phyloP scores from a whole-genome alignment of 1,139 yeast genomes.

The Geotrichum phurueaensis region DNA sequence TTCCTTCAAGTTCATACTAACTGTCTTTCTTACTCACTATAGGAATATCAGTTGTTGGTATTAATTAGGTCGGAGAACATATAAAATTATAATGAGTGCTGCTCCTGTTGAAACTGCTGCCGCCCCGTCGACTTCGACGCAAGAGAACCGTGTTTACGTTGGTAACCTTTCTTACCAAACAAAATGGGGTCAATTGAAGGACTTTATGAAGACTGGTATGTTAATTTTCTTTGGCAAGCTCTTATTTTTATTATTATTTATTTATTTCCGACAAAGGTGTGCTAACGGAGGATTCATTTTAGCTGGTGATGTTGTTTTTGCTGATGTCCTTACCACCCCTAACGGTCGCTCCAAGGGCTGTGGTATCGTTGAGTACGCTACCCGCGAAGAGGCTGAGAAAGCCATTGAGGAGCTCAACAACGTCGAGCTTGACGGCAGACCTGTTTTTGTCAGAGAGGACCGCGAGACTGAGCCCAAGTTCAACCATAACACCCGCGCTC shows the following conservation, averaged over 20 bases:
- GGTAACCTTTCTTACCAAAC: conserved; percentile 59
- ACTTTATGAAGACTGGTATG: conserved; percentile 49
- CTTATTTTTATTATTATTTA: background rate
- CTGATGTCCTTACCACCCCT: conserved; percentile 74
- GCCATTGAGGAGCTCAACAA: conserved; percentile 75
- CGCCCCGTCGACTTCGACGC: conserved; percentile 19
- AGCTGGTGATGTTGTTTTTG: conserved; percentile 72
- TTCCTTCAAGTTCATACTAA: background rate
- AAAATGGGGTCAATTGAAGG: conserved; percentile 57
- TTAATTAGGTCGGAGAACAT: background rate
- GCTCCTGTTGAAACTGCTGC: conserved; percentile 3
- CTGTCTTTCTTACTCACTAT: background rate
- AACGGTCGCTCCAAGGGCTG: conserved; percentile 75
- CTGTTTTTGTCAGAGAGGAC: conserved; percentile 76
- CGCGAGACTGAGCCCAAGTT: conserved; percentile 35
- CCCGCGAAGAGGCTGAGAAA: conserved; percentile 58
- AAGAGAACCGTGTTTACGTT: conserved; percentile 43
- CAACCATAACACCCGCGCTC: conserved; percentile 1
- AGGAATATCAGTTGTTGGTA: background rate
- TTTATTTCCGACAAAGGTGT: background rate
- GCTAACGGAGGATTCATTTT: background rate
- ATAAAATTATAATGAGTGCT: conserved; percentile 9
- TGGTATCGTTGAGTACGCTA: conserved; percentile 77
- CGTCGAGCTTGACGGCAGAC: conserved; percentile 64
- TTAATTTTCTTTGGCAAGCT: background rate